These are phyloP conservation scores for Betula pendula DNA, from an alignment of 306 rosid species.

Conservation along the genomic window DNA sequence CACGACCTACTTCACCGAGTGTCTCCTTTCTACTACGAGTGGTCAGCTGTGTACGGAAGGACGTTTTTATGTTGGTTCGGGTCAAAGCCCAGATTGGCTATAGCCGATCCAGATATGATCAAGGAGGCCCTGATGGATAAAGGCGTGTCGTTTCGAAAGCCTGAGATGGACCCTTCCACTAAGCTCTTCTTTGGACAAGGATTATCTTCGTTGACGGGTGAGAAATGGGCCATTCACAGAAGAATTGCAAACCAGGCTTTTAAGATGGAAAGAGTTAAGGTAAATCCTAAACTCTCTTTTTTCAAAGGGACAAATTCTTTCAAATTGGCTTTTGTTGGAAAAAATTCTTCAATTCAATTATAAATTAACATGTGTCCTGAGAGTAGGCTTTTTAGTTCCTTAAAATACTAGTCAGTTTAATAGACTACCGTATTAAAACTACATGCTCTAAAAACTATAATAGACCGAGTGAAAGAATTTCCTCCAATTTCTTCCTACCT, in stretches of 20 bases:
- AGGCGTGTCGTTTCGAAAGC: conserved; percentile 23
- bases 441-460: too few relatives aligned
- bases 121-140: conserved; percentile 45
- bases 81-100: conserved; percentile 37
- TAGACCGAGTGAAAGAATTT: too few relatives aligned
- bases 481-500: too few relatives aligned
- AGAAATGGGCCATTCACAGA: conserved; percentile 44
- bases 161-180: conserved; percentile 18
- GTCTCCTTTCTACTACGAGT: conserved; percentile 42
- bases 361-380: too few relatives aligned
- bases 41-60: conserved; percentile 52
- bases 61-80: conserved; percentile 55
- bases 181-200: conserved; percentile 48
- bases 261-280: conserved; percentile 47
- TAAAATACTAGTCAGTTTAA: too few relatives aligned
- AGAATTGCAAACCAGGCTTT: conserved; percentile 50
- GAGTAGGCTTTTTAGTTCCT: too few relatives aligned
- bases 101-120: conserved; percentile 50
- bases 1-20: conserved; percentile 41
- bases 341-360: too few relatives aligned
- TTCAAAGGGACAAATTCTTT: background rate
- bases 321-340: too few relatives aligned
- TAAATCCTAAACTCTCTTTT: conserved; percentile 1
- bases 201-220: conserved; percentile 25
- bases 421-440: too few relatives aligned